These are phyloP conservation scores for Quambalaria eucalypti DNA, from an alignment of 1,284 basidiomycete species.

Conservation along the genomic window DNA sequence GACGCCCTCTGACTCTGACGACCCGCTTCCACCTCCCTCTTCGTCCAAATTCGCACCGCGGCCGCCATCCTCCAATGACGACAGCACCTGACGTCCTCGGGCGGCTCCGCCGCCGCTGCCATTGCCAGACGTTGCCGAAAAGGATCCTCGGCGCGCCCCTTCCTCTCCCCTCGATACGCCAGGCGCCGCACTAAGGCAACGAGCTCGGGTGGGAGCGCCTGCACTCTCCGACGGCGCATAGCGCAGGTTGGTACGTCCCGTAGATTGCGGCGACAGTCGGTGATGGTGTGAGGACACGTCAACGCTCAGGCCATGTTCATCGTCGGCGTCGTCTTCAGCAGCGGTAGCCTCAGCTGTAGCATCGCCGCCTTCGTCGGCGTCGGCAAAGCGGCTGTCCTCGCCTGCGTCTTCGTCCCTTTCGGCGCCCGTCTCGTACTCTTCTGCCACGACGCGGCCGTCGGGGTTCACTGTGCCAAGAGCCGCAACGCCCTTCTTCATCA, in stretches of 20 bases:
- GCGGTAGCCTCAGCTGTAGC: background rate
- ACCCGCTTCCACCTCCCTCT: background rate
- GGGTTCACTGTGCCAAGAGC: background rate
- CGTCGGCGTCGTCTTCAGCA: background rate
- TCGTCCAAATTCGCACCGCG: background rate
- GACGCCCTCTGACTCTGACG: background rate
- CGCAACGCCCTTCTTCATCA: background rate
- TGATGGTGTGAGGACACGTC: background rate
- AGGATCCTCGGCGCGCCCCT: background rate
- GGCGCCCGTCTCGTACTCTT: background rate
- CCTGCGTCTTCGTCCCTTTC: background rate
- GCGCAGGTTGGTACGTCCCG: background rate
- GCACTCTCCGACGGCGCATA: background rate
- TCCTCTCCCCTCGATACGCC: background rate
- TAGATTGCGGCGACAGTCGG: background rate
- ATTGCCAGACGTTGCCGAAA: background rate
- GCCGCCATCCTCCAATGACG: background rate
- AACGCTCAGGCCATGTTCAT: constrained; percentile 1
- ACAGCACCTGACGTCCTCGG: background rate
- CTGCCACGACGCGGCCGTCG: constrained; percentile 9
- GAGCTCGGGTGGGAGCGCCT: background rate
- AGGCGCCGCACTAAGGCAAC: background rate
- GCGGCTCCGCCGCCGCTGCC: background rate
- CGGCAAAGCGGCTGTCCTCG: background rate
- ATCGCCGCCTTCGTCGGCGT: background rate